Evolutionary conservation across 371 early-diverging fungal genomes (phyloP).

Genomic region (Mortierella sp.): DNA sequence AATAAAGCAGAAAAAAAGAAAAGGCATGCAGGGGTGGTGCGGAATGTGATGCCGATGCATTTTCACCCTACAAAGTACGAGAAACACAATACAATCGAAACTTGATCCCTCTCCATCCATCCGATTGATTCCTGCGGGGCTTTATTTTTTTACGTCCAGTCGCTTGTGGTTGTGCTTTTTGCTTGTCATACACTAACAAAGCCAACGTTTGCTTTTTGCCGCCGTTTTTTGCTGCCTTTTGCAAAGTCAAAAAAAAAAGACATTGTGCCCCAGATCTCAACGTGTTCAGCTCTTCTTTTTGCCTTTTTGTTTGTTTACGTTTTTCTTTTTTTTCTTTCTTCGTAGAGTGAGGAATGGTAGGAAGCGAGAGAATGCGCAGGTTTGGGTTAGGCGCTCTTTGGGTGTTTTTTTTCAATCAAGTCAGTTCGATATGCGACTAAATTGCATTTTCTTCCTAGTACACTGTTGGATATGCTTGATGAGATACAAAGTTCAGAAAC

Average conservation of each 20-base stretch:
- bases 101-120: too few species aligned
- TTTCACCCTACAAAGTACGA: neutral
- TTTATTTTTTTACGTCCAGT: too few species aligned
- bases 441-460: neutral
- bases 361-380: neutral
- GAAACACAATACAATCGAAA: too few species aligned
- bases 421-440: neutral
- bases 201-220: too few species aligned
- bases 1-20: neutral
- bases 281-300: neutral
- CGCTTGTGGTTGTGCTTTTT: too few species aligned
- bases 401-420: neutral
- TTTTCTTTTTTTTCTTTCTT: neutral
- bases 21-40: neutral
- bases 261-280: neutral
- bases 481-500: neutral
- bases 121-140: too few species aligned
- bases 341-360: neutral
- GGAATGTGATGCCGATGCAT: constrained; percentile 1
- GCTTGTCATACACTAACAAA: too few species aligned
- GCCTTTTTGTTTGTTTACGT: neutral
- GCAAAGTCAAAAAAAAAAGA: too few species aligned
- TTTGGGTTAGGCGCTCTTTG: constrained; percentile 8
- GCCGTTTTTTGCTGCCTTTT: too few species aligned
- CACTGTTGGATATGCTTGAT: neutral